Conservation (phyloP, 2,329 filamentous ascomycete genomes). For the Alternaria alternata region DNA sequence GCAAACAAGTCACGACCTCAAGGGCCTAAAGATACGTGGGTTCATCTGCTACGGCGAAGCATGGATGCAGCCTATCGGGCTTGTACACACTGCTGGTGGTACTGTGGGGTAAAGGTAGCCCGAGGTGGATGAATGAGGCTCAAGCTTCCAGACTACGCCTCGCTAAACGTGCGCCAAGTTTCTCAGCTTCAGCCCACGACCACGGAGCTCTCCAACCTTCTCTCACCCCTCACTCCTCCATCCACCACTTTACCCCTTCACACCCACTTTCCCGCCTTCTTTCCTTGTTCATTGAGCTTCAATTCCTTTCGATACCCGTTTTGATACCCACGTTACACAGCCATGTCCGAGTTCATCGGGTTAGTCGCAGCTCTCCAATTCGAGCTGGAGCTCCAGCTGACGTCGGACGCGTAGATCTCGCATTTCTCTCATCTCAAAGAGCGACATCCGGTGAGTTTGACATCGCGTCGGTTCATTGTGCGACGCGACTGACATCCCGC, state of each 20-base stretch:
- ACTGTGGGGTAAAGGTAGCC: constrained; percentile 32
- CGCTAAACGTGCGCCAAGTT: constrained; percentile 32
- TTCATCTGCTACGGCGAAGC: constrained; percentile 2
- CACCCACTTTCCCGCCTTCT: constrained; percentile 33
- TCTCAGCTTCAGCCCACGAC: constrained; percentile 28
- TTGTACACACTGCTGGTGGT: constrained; percentile 1
- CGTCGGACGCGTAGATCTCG: constrained; percentile 69
- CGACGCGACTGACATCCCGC: constrained; percentile 31
- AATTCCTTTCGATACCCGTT: constrained; percentile 32
- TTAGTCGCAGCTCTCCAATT: constrained; percentile 52
- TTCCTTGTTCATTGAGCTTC: constrained; percentile 29
- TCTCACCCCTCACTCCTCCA: constrained; percentile 16
- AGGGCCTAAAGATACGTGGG: constrained; percentile 3
- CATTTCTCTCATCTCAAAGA: constrained; percentile 97
- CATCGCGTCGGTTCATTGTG: constrained; percentile 21
- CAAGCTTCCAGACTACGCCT: constrained; percentile 25
- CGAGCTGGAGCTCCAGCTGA: constrained; percentile 47
- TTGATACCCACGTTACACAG: constrained; percentile 37
- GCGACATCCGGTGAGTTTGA: constrained; percentile 84
- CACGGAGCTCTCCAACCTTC: constrained; percentile 21
- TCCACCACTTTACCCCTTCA: constrained; percentile 22
- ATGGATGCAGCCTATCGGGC: constrained; percentile 3
- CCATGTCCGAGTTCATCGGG: constrained; percentile 70
- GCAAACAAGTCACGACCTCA: constrained; percentile 4
- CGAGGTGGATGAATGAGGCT: constrained; percentile 15